Percentiles rank a stretch among this genome's conserved stretches.
phyloP scores from a whole-genome alignment of 768 basidiomycete species.

The Kwoniella sp. region DNA sequence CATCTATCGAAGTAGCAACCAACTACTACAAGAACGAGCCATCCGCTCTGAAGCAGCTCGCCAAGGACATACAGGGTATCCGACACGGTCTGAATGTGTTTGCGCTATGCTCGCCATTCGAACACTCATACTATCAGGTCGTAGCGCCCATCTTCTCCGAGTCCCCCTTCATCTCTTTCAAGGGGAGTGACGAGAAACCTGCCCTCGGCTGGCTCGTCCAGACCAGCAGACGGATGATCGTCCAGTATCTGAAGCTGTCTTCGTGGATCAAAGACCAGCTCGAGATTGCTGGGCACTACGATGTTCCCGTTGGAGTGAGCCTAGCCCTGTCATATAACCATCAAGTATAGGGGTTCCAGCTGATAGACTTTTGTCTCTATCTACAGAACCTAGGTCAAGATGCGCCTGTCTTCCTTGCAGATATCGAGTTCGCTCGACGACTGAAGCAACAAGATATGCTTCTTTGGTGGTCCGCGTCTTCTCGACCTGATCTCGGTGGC shows the following conservation, averaged over 20 bases:
- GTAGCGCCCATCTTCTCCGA: slow-evolving; percentile 69
- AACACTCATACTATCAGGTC: slow-evolving; percentile 77
- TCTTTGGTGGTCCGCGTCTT: slow-evolving; percentile 93
- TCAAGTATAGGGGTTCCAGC: neutral
- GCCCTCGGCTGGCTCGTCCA: slow-evolving; percentile 86
- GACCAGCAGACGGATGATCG: slow-evolving; percentile 79
- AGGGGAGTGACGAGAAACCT: slow-evolving; percentile 62
- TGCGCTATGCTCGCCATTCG: slow-evolving; percentile 82
- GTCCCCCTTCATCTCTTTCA: slow-evolving; percentile 85
- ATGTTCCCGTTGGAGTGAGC: slow-evolving; percentile 75
- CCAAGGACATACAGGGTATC: slow-evolving; percentile 79
- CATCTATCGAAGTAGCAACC: slow-evolving; percentile 59
- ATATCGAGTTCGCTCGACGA: slow-evolving; percentile 86
- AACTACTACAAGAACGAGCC: slow-evolving; percentile 77
- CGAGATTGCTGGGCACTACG: slow-evolving; percentile 83
- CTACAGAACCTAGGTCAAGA: slow-evolving; percentile 80
- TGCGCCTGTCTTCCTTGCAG: slow-evolving; percentile 80
- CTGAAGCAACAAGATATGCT: slow-evolving; percentile 84
- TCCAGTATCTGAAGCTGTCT: slow-evolving; percentile 76
- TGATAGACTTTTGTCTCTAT: neutral
- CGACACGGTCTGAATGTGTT: slow-evolving; percentile 65
- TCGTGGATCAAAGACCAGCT: slow-evolving; percentile 77
- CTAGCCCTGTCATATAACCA: neutral
- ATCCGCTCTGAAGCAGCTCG: slow-evolving; percentile 81
- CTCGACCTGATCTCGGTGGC: slow-evolving; percentile 89